Conservation (phyloP, 345 rosid genomes). For the Dipteronia dyeriana region DNA sequence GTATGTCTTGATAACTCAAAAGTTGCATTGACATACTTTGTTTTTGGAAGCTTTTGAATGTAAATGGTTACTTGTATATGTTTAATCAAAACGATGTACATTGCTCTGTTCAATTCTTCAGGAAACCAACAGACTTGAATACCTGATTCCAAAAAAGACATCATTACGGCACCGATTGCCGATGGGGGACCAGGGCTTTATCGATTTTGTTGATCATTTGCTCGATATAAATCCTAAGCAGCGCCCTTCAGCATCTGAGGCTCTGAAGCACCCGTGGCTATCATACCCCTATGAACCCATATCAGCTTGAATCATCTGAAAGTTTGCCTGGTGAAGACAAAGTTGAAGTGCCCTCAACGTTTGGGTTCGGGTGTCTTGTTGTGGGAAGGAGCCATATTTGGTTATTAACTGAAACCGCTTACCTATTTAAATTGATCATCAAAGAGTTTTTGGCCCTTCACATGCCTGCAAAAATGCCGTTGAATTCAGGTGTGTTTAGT, state of each 20-base stretch:
- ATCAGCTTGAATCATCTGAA: slow-evolving; percentile 55
- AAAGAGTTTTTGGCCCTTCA: slow-evolving; percentile 14
- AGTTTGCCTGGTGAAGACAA: slow-evolving; percentile 16
- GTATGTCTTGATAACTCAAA: background rate
- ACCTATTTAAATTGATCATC: slow-evolving; percentile 18
- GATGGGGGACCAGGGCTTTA: slow-evolving; percentile 98
- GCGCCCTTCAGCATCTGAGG: slow-evolving; percentile 88
- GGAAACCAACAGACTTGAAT: slow-evolving; percentile 85
- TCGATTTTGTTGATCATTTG: slow-evolving; percentile 81
- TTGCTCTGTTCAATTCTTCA: slow-evolving; percentile 31
- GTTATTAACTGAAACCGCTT: slow-evolving; percentile 22
- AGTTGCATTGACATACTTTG: background rate
- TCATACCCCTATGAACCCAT: slow-evolving; percentile 89
- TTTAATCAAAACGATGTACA: background rate
- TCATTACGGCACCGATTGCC: slow-evolving; percentile 86
- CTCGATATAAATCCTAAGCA: slow-evolving; percentile 89
- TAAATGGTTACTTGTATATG: background rate
- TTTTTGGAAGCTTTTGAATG: background rate
- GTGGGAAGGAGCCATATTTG: slow-evolving; percentile 28
- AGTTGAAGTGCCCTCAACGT: background rate
- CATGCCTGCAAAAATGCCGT: slow-evolving; percentile 29
- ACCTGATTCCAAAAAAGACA: slow-evolving; percentile 86
- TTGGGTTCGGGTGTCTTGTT: background rate
- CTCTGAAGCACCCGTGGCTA: slow-evolving; percentile 95
- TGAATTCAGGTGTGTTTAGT: slow-evolving; percentile 30